Evolutionary conservation across 1,284 basidiomycete genomes (phyloP), one percentile per base, ranked within the genome.

Genomic region (Sanghuangporus weigelae): DNA sequence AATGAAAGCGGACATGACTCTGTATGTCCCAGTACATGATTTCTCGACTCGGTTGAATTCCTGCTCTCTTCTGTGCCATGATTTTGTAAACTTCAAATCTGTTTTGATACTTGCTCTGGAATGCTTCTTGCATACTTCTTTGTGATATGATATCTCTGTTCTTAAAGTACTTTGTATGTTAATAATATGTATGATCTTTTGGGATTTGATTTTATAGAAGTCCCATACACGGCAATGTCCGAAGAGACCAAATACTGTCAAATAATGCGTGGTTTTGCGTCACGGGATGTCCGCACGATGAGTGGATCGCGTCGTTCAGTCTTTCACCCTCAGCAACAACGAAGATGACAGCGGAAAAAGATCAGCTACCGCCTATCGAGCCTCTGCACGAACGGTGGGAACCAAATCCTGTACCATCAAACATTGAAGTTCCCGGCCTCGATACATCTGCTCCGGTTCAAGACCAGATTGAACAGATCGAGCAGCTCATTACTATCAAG

Each of bases 391-490:
- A 80, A n/a, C 75, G 84, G 76, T 92, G 87, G 87, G 77, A 81
- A 66, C 87, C 89, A 4, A 84, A 80, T 31, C 67, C 77, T 4
- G 82, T 92, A 71, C 85, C 90, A 7, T 69, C 79, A 1, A 80
- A 81, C 55, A 91, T 92, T 59, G 72, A 80, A 42, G 82, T 95
- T 7, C 86, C 87, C 6, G 92, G 92, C 0, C 82, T 95, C 57
- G 89, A 93, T 69, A 86, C 85, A 0, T 79, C 78, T 8, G 87
- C 91, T 12, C 83, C 93, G 31, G 81, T 91, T 40, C 83, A 84
- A 54, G 92, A 93, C 73, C 90, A 95, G 80, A 90, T 95, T 63
- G 94, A 97, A 73, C 93, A 96, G 76, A 93, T 97, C 66, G 95
- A 98, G 75, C 95, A 96, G 73, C 82, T 96, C 69, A 97, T 97